Conservation (phyloP, 1,284 basidiomycete species). For the Testicularia cyperi region DNA sequence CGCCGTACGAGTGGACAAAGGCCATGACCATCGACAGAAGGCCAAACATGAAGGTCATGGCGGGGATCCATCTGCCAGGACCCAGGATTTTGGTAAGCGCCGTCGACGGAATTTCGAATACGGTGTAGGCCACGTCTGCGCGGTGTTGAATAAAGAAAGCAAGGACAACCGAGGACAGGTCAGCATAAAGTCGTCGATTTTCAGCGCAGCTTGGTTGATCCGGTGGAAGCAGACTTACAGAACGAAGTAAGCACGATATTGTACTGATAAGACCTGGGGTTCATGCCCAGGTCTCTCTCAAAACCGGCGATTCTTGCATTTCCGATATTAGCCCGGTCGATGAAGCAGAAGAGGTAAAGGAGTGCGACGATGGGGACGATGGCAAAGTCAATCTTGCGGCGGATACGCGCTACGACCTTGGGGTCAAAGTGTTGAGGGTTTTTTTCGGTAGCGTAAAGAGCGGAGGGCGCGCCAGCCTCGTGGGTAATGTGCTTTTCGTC, state of each 20-base stretch:
- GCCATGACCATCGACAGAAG: slow-evolving; percentile 41
- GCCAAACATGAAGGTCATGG: slow-evolving; percentile 44
- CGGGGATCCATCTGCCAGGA: slow-evolving; percentile 60
- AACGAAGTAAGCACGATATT: slow-evolving; percentile 49
- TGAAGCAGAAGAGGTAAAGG: slow-evolving; percentile 5
- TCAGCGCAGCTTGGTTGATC: too few species aligned
- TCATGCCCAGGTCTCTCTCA: slow-evolving; percentile 44
- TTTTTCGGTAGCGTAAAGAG: too few species aligned
- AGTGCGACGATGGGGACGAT: slow-evolving; percentile 1
- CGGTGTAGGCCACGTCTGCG: slow-evolving; percentile 39
- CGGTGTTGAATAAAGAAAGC: too few species aligned
- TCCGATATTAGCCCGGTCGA: slow-evolving; percentile 45
- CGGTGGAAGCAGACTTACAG: slow-evolving; percentile 4
- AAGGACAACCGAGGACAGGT: too few species aligned
- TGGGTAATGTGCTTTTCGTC: neutral
- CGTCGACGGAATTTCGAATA: slow-evolving; percentile 67
- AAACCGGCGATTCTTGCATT: slow-evolving; percentile 48
- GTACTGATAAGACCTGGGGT: slow-evolving; percentile 35
- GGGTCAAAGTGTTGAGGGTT: slow-evolving; percentile 66
- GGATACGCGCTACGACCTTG: slow-evolving; percentile 20
- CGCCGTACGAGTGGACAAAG: slow-evolving; percentile 56
- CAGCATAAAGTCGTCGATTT: too few species aligned
- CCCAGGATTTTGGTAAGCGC: slow-evolving; percentile 64
- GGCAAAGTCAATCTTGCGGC: slow-evolving; percentile 43
- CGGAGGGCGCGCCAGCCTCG: neutral